Evolutionary conservation across 1,139 yeast genomes (phyloP).

Genomic region (Kurtzmaniella quercitrusa): DNA sequence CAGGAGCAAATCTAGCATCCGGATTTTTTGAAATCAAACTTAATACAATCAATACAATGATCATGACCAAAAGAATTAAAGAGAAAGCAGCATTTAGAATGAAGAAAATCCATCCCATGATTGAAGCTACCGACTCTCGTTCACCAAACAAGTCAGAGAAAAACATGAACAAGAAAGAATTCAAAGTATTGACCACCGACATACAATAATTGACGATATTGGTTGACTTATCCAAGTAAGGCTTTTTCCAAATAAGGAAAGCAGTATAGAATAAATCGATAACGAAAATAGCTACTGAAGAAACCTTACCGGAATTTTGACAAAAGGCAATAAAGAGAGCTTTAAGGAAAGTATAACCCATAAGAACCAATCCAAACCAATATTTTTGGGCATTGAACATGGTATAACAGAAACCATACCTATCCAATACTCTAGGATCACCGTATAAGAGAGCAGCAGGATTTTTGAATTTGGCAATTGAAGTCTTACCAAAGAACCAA

Average conservation of each 20-base stretch:
- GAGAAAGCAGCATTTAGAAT: constrained; percentile 75
- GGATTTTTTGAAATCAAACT: constrained; percentile 70
- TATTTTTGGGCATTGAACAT: constrained; percentile 72
- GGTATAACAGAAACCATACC: constrained; percentile 77
- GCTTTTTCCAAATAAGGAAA: constrained; percentile 52
- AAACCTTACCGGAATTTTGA: constrained; percentile 67
- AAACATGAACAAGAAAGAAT: constrained; percentile 70
- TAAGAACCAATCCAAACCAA: constrained; percentile 67
- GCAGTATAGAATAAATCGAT: constrained; percentile 61
- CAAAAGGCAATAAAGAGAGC: constrained; percentile 64
- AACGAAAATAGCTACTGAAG: constrained; percentile 61
- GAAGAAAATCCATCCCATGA: constrained; percentile 81
- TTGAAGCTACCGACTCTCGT: constrained; percentile 60
- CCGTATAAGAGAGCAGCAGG: constrained; percentile 81
- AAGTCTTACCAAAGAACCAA: constrained; percentile 48
- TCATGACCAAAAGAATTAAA: constrained; percentile 56
- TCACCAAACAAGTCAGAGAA: constrained; percentile 72
- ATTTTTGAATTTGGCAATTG: constrained; percentile 52
- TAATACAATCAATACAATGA: constrained; percentile 52
- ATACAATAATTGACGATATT: constrained; percentile 63
- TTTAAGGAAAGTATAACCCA: constrained; percentile 53
- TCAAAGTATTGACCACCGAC: constrained; percentile 59
- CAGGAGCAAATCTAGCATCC: constrained; percentile 78
- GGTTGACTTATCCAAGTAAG: constrained; percentile 70
- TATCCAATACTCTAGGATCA: constrained; percentile 56